A percentile compares a stretch with the other conserved stretches of the same genome.
Conservation (phyloP, 306 rosid species). For the Acacia crassicarpa region DNA sequence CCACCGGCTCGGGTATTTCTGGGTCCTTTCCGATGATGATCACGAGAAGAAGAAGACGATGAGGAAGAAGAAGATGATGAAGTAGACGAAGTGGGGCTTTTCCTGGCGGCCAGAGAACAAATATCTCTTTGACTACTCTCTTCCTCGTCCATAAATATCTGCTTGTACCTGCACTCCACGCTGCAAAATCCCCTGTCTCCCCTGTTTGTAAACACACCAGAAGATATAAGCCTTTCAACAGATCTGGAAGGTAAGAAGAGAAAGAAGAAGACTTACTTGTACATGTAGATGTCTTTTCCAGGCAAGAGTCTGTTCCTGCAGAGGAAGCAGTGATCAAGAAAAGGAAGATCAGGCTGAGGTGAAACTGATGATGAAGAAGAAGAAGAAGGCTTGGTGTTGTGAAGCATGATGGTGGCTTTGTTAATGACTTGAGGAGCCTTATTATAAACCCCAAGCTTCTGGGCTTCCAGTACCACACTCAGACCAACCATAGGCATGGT, state of each 20-base stretch:
- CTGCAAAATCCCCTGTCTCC: conserved; percentile 93
- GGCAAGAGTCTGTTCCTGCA: conserved; percentile 68
- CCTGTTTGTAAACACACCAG: conserved; percentile 37
- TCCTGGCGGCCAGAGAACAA: conserved; percentile 50
- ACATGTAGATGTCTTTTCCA: conserved; percentile 95
- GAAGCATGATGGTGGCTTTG: conserved; percentile 10
- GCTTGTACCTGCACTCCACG: conserved; percentile 90
- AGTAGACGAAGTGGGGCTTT: conserved; percentile 22
- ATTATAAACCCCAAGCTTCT: conserved; percentile 23
- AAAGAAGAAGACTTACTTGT: conserved; percentile 57
- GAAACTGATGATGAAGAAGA: not conserved
- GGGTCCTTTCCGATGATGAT: conserved; percentile 47
- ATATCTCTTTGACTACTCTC: conserved; percentile 48
- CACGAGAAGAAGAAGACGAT: conserved; percentile 21
- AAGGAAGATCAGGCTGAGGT: conserved; percentile 23
- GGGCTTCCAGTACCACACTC: conserved; percentile 66
- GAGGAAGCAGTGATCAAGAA: conserved; percentile 77
- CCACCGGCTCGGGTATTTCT: conserved; percentile 43
- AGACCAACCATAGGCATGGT: conserved; percentile 86
- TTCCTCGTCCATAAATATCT: conserved; percentile 85
- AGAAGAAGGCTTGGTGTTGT: conserved; percentile 12
- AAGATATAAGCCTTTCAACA: not conserved
- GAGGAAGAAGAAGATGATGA: not conserved
- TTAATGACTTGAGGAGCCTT: conserved; percentile 42
- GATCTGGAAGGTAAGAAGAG: conserved; percentile 4